phyloP scores from a whole-genome alignment of 768 basidiomycete species.

The Serendipita sp. region DNA sequence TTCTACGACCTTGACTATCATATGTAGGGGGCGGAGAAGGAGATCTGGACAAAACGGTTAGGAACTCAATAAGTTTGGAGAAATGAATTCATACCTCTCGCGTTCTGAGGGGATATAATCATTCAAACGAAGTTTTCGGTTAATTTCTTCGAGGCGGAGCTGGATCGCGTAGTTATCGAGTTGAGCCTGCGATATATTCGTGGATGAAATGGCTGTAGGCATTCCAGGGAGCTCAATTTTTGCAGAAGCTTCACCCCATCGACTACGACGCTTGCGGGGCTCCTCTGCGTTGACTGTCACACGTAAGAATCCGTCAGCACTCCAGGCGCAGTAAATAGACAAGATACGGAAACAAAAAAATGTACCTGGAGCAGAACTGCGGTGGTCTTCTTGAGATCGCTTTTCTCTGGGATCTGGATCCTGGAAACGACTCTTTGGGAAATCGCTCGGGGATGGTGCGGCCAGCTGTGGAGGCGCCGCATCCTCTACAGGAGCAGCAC shows the following conservation, averaged over 20 bases:
- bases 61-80: neutral
- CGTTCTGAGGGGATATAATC: slow-evolving; percentile 93
- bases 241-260: slow-evolving; percentile 77
- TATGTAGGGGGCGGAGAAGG: slow-evolving; percentile 96
- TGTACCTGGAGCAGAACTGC: slow-evolving; percentile 22
- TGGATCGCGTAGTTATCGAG: slow-evolving; percentile 97
- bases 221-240: slow-evolving; percentile 83
- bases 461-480: slow-evolving; percentile 68
- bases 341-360: slow-evolving; percentile 22
- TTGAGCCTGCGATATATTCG: slow-evolving; percentile 88
- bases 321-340: slow-evolving; percentile 40
- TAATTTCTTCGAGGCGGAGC: slow-evolving; percentile 91
- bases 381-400: slow-evolving; percentile 15
- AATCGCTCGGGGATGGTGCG: slow-evolving; percentile 74
- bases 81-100: slow-evolving; percentile 51
- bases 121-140: slow-evolving; percentile 81
- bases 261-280: slow-evolving; percentile 87
- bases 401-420: slow-evolving; percentile 35
- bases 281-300: slow-evolving; percentile 63
- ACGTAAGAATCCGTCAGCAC: slow-evolving; percentile 23
- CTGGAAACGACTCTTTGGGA: slow-evolving; percentile 43
- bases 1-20: slow-evolving; percentile 92
- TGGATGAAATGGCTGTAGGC: slow-evolving; percentile 85
- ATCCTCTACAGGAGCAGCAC: slow-evolving; percentile 73
- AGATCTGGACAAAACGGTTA: slow-evolving; percentile 46